Evolutionary conservation across 2,329 filamentous ascomycete genomes (phyloP).

Genomic region (Penicillium occitanis): DNA sequence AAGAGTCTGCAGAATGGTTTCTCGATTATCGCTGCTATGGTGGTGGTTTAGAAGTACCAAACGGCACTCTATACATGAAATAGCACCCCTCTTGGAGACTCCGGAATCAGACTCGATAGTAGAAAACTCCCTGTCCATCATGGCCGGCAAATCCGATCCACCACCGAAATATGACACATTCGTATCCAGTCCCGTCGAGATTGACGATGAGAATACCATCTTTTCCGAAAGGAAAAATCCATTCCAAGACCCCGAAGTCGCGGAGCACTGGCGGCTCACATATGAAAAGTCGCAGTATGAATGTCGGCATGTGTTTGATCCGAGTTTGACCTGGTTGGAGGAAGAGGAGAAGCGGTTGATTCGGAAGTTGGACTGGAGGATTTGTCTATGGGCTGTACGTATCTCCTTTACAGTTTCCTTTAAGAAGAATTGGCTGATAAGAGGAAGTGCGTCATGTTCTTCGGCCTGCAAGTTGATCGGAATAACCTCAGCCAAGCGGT

Average conservation of each 20-base stretch:
- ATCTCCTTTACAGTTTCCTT: not conserved
- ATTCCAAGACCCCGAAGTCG: slow-evolving; percentile 54
- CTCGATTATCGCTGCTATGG: not conserved
- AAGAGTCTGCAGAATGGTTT: not conserved
- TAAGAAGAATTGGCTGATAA: too few relatives aligned
- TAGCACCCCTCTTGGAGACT: not conserved
- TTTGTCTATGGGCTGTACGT: slow-evolving; percentile 21
- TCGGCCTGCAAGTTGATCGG: slow-evolving; percentile 20
- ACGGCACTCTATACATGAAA: not conserved
- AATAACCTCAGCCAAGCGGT: slow-evolving; percentile 19
- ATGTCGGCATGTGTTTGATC: slow-evolving; percentile 46
- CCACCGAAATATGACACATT: not conserved
- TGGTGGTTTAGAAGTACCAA: not conserved
- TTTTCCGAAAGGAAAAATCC: slow-evolving; percentile 24
- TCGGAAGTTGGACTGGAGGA: slow-evolving; percentile 16
- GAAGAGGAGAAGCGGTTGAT: slow-evolving; percentile 27
- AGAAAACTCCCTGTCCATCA: not conserved
- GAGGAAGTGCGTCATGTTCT: slow-evolving; percentile 19
- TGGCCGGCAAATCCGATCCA: not conserved
- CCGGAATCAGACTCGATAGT: not conserved
- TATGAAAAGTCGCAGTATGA: slow-evolving; percentile 57
- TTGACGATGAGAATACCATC: not conserved
- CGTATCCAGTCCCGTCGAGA: not conserved
- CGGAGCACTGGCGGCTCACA: slow-evolving; percentile 54
- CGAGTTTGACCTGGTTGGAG: slow-evolving; percentile 35